phyloP scores from a whole-genome alignment of 306 rosid genomes.

The Spatholobus suberectus region DNA sequence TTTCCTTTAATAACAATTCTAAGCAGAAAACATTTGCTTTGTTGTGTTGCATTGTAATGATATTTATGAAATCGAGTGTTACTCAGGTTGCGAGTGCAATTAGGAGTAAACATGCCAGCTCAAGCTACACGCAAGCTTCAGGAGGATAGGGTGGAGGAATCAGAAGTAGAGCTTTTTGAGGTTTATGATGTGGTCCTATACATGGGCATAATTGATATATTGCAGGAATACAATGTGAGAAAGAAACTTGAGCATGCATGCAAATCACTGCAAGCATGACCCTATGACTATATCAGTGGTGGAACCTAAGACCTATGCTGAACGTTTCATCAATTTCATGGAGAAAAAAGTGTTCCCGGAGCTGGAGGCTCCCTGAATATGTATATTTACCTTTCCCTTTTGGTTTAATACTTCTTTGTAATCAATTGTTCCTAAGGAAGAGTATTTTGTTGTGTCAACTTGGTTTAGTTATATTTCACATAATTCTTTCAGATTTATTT shows the following conservation, averaged over 20 bases:
- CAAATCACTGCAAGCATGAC: slow-evolving; percentile 63
- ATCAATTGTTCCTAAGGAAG: slow-evolving; percentile 35
- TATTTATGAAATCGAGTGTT: not conserved
- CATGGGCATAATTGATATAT: slow-evolving; percentile 92
- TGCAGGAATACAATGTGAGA: slow-evolving; percentile 75
- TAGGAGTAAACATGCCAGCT: slow-evolving; percentile 99
- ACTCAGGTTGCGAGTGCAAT: slow-evolving; percentile 82
- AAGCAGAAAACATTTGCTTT: not conserved
- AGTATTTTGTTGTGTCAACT: slow-evolving; percentile 5
- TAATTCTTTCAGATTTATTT: slow-evolving; percentile 21
- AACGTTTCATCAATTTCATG: slow-evolving; percentile 84
- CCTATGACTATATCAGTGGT: slow-evolving; percentile 71
- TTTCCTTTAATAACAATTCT: not conserved
- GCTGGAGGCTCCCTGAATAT: slow-evolving; percentile 52
- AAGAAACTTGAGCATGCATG: slow-evolving; percentile 80
- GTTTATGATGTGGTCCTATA: slow-evolving; percentile 86
- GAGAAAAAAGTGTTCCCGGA: slow-evolving; percentile 67
- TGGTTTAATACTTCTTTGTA: slow-evolving; percentile 25
- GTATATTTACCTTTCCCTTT: slow-evolving; percentile 21
- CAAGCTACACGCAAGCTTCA: slow-evolving; percentile 63
- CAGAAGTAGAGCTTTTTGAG: slow-evolving; percentile 82
- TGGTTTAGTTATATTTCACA: slow-evolving; percentile 25
- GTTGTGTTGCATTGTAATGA: slow-evolving; percentile 1
- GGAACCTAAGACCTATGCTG: slow-evolving; percentile 75
- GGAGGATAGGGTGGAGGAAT: slow-evolving; percentile 55